Conservation (phyloP, 768 basidiomycete genomes). For the Clitopilus passeckerianus region DNA sequence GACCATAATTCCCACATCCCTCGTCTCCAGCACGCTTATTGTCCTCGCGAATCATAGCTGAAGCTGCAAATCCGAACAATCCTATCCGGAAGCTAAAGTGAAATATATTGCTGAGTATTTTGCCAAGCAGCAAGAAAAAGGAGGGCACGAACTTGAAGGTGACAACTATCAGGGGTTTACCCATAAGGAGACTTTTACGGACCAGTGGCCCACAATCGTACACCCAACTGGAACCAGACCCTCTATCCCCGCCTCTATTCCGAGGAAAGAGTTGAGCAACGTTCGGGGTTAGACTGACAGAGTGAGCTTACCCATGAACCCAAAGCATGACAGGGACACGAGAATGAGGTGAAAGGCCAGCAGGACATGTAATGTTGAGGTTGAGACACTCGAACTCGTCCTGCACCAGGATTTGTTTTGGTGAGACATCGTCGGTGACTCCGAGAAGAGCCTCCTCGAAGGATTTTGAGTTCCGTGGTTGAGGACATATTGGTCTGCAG, state of each 20-base stretch:
- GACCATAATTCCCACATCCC: constrained; percentile 77
- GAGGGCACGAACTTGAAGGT: constrained; percentile 61
- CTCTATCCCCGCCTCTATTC: constrained; percentile 63
- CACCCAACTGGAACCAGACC: constrained; percentile 73
- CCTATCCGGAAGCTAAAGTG: constrained; percentile 70
- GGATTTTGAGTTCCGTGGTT: constrained; percentile 36
- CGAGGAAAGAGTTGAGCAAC: constrained; percentile 5
- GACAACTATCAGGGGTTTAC: constrained; percentile 67
- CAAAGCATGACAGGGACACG: constrained; percentile 76
- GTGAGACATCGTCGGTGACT: constrained; percentile 45
- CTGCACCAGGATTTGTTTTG: constrained; percentile 51
- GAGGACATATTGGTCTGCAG: constrained; percentile 72
- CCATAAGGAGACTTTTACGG: constrained; percentile 54
- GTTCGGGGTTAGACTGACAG: constrained; percentile 1
- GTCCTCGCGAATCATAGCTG: constrained; percentile 59
- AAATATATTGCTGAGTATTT: not conserved
- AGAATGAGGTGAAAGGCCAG: constrained; percentile 44
- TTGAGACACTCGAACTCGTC: constrained; percentile 81
- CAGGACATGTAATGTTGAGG: constrained; percentile 75
- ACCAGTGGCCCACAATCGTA: constrained; percentile 74
- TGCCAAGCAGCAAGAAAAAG: not conserved
- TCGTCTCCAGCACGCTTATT: constrained; percentile 60
- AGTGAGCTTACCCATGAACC: constrained; percentile 69
- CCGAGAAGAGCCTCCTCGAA: constrained; percentile 63
- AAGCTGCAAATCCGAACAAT: constrained; percentile 72